phyloP scores from a whole-genome alignment of 257 asterid species.

The Nicotiana benthamiana region DNA sequence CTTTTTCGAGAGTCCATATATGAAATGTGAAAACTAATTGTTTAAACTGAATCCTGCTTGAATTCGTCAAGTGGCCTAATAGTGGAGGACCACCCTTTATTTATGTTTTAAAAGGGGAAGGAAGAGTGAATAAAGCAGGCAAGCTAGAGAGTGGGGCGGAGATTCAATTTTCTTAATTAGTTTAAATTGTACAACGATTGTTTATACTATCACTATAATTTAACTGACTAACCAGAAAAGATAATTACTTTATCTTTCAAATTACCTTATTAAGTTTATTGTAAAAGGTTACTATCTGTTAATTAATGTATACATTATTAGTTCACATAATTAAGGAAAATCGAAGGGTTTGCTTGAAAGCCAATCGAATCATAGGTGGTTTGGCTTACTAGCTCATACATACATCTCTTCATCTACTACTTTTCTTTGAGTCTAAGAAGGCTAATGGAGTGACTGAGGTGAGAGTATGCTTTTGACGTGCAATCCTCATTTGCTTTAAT shows the following conservation, averaged over 20 bases:
- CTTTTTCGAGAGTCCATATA: neutral
- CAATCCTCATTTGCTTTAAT: slow-evolving; percentile 39
- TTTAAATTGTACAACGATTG: neutral
- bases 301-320: neutral
- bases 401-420: slow-evolving; percentile 12
- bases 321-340: slow-evolving; percentile 20
- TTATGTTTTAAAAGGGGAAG: neutral
- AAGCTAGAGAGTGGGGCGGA: neutral
- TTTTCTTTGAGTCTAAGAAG: slow-evolving; percentile 50
- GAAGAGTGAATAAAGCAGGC: neutral
- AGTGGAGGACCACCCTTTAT: neutral
- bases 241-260: too few species aligned
- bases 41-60: neutral
- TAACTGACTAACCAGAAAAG: too few species aligned
- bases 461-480: slow-evolving; percentile 54
- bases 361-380: slow-evolving; percentile 46
- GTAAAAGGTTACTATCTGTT: neutral
- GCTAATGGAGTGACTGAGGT: slow-evolving; percentile 39
- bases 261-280: neutral
- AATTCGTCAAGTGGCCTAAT: neutral
- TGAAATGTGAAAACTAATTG: neutral
- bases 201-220: neutral
- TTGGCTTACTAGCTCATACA: slow-evolving; percentile 13
- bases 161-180: neutral
- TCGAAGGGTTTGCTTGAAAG: slow-evolving; percentile 57